A percentile compares a stretch with the other conserved stretches of the same genome.
These are phyloP conservation scores for Saksenaea vasiformis DNA, from an alignment of 371 early-diverging fungal species.

Conservation along the genomic window DNA sequence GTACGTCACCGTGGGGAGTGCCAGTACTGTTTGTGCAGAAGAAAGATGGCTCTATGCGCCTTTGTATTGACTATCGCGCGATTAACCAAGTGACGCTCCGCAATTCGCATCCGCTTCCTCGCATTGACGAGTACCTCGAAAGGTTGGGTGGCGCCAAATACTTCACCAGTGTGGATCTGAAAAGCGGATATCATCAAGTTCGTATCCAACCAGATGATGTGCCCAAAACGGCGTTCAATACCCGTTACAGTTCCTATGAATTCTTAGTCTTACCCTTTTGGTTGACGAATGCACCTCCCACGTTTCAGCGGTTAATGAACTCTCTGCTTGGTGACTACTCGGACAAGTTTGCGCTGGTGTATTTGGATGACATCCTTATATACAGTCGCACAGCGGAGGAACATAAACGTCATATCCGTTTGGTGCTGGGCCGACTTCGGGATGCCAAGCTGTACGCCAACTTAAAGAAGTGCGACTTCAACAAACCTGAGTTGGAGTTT, in stretches of 20 bases:
- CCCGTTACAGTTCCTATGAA: constrained; percentile 20
- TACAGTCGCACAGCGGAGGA: too few relatives aligned
- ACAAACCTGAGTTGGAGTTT: too few relatives aligned
- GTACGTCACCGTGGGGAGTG: constrained; percentile 45
- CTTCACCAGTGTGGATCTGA: constrained; percentile 55
- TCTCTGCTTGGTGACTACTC: too few relatives aligned
- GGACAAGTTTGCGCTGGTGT: too few relatives aligned
- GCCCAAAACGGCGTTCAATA: constrained; percentile 37
- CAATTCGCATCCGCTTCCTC: not conserved
- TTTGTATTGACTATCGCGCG: constrained; percentile 36
- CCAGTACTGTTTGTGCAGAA: constrained; percentile 61
- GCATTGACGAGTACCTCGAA: constrained; percentile 47
- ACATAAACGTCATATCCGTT: too few relatives aligned
- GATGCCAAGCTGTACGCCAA: too few relatives aligned
- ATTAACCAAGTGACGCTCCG: not conserved
- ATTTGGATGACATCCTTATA: too few relatives aligned
- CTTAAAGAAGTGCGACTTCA: too few relatives aligned
- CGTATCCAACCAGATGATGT: constrained; percentile 21
- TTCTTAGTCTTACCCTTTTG: too few relatives aligned
- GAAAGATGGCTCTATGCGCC: constrained; percentile 49
- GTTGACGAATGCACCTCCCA: too few relatives aligned
- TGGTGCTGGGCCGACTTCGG: too few relatives aligned
- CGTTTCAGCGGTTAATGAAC: too few relatives aligned
- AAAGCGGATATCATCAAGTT: constrained; percentile 43
- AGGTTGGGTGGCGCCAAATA: constrained; percentile 22